These are phyloP conservation scores for Aethionema arabicum DNA, from an alignment of 345 rosid genomes.

Conservation along the genomic window DNA sequence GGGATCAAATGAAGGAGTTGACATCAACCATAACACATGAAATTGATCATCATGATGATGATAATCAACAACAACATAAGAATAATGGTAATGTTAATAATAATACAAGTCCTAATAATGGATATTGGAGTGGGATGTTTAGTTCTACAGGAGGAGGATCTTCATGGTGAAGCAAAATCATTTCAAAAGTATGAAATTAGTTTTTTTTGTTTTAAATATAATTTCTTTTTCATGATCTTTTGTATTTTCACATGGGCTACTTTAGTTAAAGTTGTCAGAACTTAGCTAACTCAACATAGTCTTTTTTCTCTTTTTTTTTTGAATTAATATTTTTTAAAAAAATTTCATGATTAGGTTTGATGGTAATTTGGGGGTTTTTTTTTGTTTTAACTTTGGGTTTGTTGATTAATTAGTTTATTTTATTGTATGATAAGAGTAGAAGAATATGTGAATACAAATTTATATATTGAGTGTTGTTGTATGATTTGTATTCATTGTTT, in stretches of 20 bases:
- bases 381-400: constrained; percentile 19
- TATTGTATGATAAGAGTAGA: constrained; percentile 25
- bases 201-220: constrained; percentile 7
- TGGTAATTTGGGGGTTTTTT: constrained; percentile 25
- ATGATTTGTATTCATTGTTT: constrained; percentile 34
- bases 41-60: constrained; percentile 33
- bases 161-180: constrained; percentile 43
- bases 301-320: constrained; percentile 6
- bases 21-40: constrained; percentile 39
- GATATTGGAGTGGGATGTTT: constrained; percentile 44
- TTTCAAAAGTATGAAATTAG: constrained; percentile 33
- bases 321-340: constrained; percentile 14
- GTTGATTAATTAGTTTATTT: constrained; percentile 4
- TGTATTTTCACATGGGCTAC: constrained; percentile 36
- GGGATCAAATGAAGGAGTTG: constrained; percentile 40
- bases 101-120: constrained; percentile 39
- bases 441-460: constrained; percentile 34
- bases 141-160: constrained; percentile 40
- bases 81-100: constrained; percentile 31
- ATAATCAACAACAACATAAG: constrained; percentile 38
- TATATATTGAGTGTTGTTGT: constrained; percentile 12
- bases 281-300: constrained; percentile 39
- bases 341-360: constrained; percentile 24
- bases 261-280: constrained; percentile 43
- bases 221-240: constrained; percentile 30